A percentile compares a stretch with the other conserved stretches of the same genome.
These are phyloP conservation scores for Bathelium albidoporum DNA, from an alignment of 495 filamentous ascomycete species.

Conservation along the genomic window DNA sequence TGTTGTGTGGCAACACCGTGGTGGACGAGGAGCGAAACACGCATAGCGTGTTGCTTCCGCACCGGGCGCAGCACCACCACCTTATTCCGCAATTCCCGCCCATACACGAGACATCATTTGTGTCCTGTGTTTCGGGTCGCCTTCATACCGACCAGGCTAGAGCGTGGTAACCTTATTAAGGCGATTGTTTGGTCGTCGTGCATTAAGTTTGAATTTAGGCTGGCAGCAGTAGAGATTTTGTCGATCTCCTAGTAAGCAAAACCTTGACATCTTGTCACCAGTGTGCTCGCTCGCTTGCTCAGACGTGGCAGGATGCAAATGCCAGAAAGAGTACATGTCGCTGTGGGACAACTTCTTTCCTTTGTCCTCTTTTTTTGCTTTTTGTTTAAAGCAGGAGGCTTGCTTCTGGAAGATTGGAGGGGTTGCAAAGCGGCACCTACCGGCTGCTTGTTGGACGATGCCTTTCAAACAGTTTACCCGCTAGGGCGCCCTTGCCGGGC, in stretches of 20 bases:
- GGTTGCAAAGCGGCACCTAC: neutral
- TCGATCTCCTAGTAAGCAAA: neutral
- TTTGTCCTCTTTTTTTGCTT: neutral
- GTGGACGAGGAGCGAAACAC: neutral
- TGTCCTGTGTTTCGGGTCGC: neutral
- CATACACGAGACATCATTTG: neutral
- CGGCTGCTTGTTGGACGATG: neutral
- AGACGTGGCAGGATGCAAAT: slow-evolving; percentile 5
- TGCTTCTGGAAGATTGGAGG: slow-evolving; percentile 3
- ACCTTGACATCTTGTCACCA: neutral
- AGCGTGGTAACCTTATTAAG: neutral
- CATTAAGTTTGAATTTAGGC: slow-evolving; percentile 1
- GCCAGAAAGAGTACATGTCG: slow-evolving; percentile 1
- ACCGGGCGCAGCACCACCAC: neutral
- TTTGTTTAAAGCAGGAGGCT: neutral
- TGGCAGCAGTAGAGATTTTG: slow-evolving; percentile 4
- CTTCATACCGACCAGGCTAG: neutral
- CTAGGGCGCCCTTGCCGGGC: neutral
- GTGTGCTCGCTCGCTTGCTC: neutral
- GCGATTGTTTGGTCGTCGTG: slow-evolving; percentile 1
- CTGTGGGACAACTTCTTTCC: neutral
- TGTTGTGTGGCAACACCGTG: neutral
- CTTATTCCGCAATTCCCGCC: neutral
- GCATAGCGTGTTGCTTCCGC: neutral
- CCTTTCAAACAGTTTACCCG: neutral